Evolutionary conservation across 2,329 filamentous ascomycete genomes (phyloP).

Genomic region (Beauveria bassiana): DNA sequence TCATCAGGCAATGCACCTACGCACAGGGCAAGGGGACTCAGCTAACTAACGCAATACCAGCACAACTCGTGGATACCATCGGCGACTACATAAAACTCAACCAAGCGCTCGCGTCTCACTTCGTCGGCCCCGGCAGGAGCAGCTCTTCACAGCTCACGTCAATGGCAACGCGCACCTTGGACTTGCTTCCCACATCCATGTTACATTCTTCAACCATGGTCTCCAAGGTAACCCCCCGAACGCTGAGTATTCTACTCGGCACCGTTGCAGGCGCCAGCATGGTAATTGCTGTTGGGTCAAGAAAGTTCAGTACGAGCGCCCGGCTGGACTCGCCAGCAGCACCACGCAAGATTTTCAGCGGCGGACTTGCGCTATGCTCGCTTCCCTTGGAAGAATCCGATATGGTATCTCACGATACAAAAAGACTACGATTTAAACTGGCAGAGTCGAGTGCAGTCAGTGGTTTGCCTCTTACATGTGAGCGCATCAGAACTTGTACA

Average conservation of each 20-base stretch:
- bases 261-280: neutral
- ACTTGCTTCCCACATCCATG: neutral
- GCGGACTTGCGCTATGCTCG: neutral
- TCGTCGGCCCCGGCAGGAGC: neutral
- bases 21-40: neutral
- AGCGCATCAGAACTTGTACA: too few relatives aligned
- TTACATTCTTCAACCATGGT: neutral
- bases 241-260: neutral
- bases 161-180: neutral
- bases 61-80: neutral
- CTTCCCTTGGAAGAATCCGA: neutral
- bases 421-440: neutral
- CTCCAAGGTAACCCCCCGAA: neutral
- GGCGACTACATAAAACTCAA: neutral
- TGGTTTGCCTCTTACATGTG: neutral
- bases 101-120: neutral
- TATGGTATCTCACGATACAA: neutral
- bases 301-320: neutral
- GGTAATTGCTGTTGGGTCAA: neutral
- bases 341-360: constrained; percentile 16
- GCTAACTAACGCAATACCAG: neutral
- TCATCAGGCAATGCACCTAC: neutral
- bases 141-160: neutral
- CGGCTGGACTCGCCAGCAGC: neutral
- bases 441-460: neutral